phyloP scores from a whole-genome alignment of 345 rosid species.

The Linum tenue region DNA sequence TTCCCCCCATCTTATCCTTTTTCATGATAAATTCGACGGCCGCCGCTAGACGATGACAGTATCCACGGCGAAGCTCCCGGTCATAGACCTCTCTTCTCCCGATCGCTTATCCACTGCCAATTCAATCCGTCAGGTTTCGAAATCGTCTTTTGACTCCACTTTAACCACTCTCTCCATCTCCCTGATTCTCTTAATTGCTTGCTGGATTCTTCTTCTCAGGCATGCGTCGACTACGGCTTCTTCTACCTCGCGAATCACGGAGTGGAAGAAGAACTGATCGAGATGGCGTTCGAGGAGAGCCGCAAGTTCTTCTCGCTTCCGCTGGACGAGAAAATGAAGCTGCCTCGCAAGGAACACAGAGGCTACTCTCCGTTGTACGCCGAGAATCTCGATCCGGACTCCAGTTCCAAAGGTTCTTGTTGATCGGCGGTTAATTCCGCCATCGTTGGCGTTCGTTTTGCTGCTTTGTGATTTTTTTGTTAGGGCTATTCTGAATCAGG shows the following conservation, averaged over 20 bases:
- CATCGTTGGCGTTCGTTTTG: neutral
- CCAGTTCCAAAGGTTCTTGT: slow-evolving; percentile 29
- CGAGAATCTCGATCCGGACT: slow-evolving; percentile 38
- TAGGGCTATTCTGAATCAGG: slow-evolving; percentile 25
- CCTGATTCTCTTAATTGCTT: neutral
- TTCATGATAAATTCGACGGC: too few relatives aligned
- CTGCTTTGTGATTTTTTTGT: neutral
- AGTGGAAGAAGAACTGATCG: slow-evolving; percentile 41
- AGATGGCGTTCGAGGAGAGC: slow-evolving; percentile 40
- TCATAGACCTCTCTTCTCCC: slow-evolving; percentile 17
- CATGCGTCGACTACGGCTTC: slow-evolving; percentile 69
- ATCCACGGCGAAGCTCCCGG: slow-evolving; percentile 14
- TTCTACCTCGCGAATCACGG: slow-evolving; percentile 85
- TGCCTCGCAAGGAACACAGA: slow-evolving; percentile 33
- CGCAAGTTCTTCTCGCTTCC: slow-evolving; percentile 63
- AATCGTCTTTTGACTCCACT: neutral
- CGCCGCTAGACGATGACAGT: neutral
- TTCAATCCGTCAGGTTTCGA: slow-evolving; percentile 21
- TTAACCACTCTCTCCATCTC: neutral
- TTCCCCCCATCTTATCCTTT: too few relatives aligned
- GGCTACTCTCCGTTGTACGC: slow-evolving; percentile 59
- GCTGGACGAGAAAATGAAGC: slow-evolving; percentile 43
- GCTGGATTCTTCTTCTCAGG: slow-evolving; percentile 33
- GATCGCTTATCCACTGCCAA: slow-evolving; percentile 13
- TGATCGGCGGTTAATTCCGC: neutral